Evolutionary conservation across 805 yeast species (phyloP).

Genomic region (Starmera caribaea): DNA sequence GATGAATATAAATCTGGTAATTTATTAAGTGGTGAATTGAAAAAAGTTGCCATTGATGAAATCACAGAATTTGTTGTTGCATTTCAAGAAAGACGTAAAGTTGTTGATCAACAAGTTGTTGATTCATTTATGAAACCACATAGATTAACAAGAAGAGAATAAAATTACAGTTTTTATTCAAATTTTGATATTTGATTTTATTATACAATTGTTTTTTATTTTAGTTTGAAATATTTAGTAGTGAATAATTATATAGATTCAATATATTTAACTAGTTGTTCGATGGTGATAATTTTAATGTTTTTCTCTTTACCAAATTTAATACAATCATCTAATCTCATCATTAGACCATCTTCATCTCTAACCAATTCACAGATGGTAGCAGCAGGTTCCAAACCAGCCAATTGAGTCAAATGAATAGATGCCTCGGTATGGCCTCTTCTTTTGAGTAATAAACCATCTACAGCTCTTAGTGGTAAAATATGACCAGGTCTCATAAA

Average conservation of each 20-base stretch:
- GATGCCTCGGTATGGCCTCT: conserved; percentile 98
- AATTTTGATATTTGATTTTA: no score
- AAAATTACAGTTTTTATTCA: conserved; percentile 2
- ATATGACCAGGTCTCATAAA: conserved; percentile 92
- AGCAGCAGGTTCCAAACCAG: conserved; percentile 77
- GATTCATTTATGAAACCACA: conserved; percentile 79
- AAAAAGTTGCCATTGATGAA: conserved; percentile 72
- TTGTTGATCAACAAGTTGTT: conserved; percentile 51
- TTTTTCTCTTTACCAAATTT: conserved; percentile 52
- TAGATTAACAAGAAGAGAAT: conserved; percentile 47
- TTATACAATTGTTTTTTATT: not conserved
- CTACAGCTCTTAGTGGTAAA: conserved; percentile 84
- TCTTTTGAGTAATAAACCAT: conserved; percentile 73
- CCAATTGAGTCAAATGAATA: conserved; percentile 71
- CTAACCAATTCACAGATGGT: conserved; percentile 91
- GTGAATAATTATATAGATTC: conserved; percentile 4
- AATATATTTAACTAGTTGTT: conserved; percentile 54
- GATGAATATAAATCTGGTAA: conserved; percentile 71
- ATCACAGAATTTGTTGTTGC: conserved; percentile 69
- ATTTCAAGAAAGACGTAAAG: conserved; percentile 73
- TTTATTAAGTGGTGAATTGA: conserved; percentile 86
- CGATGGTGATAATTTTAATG: conserved; percentile 70
- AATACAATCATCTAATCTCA: conserved; percentile 81
- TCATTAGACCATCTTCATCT: conserved; percentile 92
- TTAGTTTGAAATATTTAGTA: no score